Percentiles rank a stretch among this genome's conserved stretches.
Conservation (phyloP, 495 filamentous ascomycete species). For the Wilcoxina mikolae region DNA sequence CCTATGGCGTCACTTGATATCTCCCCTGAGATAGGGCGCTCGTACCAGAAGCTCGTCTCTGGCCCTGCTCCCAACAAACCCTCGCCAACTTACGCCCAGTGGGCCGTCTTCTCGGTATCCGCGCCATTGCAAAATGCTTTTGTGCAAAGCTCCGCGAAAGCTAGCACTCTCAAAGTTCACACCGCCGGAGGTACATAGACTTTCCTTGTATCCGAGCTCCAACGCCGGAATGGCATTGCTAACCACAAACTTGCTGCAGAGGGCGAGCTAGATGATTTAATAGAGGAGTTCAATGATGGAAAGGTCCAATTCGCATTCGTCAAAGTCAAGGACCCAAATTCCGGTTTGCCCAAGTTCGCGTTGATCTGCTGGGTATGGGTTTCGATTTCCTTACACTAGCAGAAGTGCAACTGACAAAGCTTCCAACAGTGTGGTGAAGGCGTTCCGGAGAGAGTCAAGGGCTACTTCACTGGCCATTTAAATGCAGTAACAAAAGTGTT, state of each 20-base stretch:
- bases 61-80: conserved; percentile 47
- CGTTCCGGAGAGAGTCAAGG: conserved; percentile 94
- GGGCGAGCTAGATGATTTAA: conserved; percentile 83
- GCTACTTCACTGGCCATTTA: conserved; percentile 91
- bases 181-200: conserved; percentile 57
- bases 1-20: conserved; percentile 78
- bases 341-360: conserved; percentile 75
- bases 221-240: background rate
- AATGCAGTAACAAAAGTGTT: conserved; percentile 77
- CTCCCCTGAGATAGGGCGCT: conserved; percentile 78
- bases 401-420: conserved; percentile 13
- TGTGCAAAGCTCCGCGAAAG: conserved; percentile 68
- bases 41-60: conserved; percentile 80
- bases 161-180: conserved; percentile 90
- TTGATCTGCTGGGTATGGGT: conserved; percentile 69
- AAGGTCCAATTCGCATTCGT: conserved; percentile 92
- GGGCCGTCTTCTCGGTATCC: conserved; percentile 85
- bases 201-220: background rate
- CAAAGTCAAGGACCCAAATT: conserved; percentile 91
- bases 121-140: conserved; percentile 83
- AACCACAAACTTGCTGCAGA: conserved; percentile 38
- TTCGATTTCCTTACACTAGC: background rate
- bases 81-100: conserved; percentile 52
- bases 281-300: conserved; percentile 95
- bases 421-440: conserved; percentile 64